Conservation (phyloP, 2,329 filamentous ascomycete genomes). For the Neonectria magnoliae region DNA sequence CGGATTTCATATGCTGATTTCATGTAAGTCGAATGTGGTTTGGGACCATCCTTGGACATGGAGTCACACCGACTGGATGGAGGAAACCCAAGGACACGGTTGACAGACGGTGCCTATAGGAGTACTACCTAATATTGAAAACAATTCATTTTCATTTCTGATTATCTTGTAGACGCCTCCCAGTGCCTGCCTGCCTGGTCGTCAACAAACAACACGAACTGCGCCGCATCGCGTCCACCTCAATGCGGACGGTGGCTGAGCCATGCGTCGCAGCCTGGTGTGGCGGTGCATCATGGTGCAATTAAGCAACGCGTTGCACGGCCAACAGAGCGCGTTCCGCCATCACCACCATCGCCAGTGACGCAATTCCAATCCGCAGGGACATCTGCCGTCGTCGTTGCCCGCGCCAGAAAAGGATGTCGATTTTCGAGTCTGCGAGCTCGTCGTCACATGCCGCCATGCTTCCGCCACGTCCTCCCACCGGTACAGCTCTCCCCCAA, state of each 20-base stretch:
- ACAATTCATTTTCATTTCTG: background rate
- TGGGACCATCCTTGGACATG: background rate
- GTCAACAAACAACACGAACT: background rate
- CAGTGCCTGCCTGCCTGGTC: background rate
- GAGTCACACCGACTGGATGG: background rate
- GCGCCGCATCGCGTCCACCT: background rate
- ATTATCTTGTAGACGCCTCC: background rate
- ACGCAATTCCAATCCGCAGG: conserved; percentile 18
- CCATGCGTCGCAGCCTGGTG: background rate
- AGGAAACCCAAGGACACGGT: background rate
- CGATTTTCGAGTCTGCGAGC: background rate
- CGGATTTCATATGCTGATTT: background rate
- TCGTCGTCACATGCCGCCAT: conserved; percentile 4
- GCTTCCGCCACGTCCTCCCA: conserved; percentile 3
- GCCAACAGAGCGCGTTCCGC: conserved; percentile 22
- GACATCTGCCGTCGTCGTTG: conserved; percentile 3
- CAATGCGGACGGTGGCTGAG: conserved; percentile 9
- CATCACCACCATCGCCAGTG: conserved; percentile 13
- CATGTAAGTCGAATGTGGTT: background rate
- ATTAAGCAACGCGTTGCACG: conserved; percentile 23
- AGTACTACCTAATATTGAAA: background rate
- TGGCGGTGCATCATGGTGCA: conserved; percentile 24
- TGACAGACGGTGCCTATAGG: background rate
- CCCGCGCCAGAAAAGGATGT: background rate
- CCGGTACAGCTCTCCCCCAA: conserved; percentile 15